A percentile compares a stretch with the other conserved stretches of the same genome.
These are phyloP conservation scores for Xenosphaeropsis pyriputrescens DNA, from an alignment of 2,329 filamentous ascomycete genomes.

Conservation along the genomic window DNA sequence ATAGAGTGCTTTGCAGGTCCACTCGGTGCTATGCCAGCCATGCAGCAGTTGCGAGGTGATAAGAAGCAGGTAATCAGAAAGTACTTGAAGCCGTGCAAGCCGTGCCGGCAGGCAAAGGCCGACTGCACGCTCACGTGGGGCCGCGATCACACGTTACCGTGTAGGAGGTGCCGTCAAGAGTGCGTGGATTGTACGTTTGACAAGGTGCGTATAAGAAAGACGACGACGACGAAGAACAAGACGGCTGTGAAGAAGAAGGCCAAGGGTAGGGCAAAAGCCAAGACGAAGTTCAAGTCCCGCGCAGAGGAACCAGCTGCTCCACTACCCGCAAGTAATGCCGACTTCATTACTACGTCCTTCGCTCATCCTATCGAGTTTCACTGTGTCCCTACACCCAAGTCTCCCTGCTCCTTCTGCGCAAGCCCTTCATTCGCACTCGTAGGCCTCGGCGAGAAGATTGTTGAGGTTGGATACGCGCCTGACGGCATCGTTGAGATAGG, in stretches of 20 bases:
- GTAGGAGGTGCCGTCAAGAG: neutral
- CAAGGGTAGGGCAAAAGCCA: neutral
- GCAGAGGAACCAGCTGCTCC: neutral
- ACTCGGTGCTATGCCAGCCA: no score
- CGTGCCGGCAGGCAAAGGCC: neutral
- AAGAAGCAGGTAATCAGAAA: no score
- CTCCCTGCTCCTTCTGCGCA: neutral
- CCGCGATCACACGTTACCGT: neutral
- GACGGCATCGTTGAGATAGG: neutral
- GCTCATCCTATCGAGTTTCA: slow-evolving; percentile 16
- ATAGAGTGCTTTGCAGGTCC: no score
- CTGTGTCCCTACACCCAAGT: neutral
- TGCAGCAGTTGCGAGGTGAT: no score
- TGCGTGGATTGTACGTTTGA: neutral
- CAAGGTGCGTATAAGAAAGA: neutral
- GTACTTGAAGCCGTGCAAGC: neutral
- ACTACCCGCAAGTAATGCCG: neutral
- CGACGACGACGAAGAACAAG: neutral
- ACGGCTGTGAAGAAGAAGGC: neutral
- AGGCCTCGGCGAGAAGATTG: neutral
- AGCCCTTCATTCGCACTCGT: neutral
- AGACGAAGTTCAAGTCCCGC: neutral
- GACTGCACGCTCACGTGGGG: neutral
- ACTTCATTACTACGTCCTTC: slow-evolving; percentile 11
- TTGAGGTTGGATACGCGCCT: neutral